Base-by-base conservation (phyloP, 179 eudicot genomes). In the Sideroxylon spinosum region DNA sequence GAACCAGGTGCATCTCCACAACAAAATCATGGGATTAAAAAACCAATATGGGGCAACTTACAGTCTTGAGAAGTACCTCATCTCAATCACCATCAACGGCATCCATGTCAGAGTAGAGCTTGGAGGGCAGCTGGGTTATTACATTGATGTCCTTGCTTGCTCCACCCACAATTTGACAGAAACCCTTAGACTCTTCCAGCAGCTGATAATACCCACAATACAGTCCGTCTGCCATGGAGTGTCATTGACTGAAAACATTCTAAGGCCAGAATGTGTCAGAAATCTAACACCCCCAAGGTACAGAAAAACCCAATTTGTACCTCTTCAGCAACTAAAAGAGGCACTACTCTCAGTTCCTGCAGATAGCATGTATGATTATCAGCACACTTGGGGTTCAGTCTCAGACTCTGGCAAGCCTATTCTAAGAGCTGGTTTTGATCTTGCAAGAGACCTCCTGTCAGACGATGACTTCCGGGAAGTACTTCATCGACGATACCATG, bases 391-490 rank as follows among this genome's bases (percentile, higher is more conserved):
- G 99, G 85, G 86, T 68, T 78, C 91, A 29, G 92, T 95, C 22
- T 78, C 87, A 60, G 98, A 91, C 73, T 78, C 87, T 9, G 89
- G 89, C 68, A 91, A 75, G 77, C 60, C 72, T 46, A 65, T 91
- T 77, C 68, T 91, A 73, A 82, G 75, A 59, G 75, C 87, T 11
- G 97, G 92, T 20, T 95, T 90, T 80, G 95, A 95, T 84, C 86
- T 87, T 78, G 97, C 97, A 22, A 87, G 99, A 76, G 93, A 91
- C 76, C 89, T 93, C 25, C 84, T 95, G 74, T 91, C 98, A 10
- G 98, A 95, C 52, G 97, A 95, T 78, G 99, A 95, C 76, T 95
- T 95, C 50, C 77, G 92, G 37, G 99, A 95, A 61, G 99, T 95
- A 23, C 94, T 95, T 56, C 91, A 95, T 56, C 78, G 90, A 66